phyloP scores from a whole-genome alignment of 768 basidiomycete species.

The Sutorius australiensis region DNA sequence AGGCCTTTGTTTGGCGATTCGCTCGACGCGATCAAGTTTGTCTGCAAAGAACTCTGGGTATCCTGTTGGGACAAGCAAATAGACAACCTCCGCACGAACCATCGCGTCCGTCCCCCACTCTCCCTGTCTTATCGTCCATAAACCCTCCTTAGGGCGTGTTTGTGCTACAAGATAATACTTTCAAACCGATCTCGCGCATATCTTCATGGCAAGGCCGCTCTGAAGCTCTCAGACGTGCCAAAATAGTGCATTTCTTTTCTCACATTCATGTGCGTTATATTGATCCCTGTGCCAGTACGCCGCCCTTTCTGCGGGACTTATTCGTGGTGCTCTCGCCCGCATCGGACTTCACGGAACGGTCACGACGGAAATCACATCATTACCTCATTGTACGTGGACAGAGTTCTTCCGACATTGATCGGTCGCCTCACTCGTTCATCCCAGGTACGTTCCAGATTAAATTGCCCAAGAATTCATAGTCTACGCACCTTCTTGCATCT shows the following conservation, averaged over 20 bases:
- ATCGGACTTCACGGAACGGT: constrained; percentile 77
- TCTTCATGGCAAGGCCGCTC: constrained; percentile 78
- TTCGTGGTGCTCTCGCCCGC: constrained; percentile 76
- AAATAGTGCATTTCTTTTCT: constrained; percentile 48
- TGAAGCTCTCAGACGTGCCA: constrained; percentile 68
- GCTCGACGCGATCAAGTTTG: constrained; percentile 88
- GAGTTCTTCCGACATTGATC: neutral
- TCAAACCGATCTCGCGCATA: constrained; percentile 78
- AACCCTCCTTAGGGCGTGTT: constrained; percentile 70
- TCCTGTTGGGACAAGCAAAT: constrained; percentile 94
- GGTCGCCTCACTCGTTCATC: neutral
- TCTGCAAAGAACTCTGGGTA: constrained; percentile 95
- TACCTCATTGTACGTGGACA: constrained; percentile 76
- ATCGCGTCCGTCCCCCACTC: constrained; percentile 54
- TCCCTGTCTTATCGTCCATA: neutral
- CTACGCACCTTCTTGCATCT: neutral
- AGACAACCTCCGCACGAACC: constrained; percentile 93
- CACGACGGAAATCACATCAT: constrained; percentile 67
- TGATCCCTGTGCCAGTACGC: constrained; percentile 53
- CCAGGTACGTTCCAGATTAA: constrained; percentile 83
- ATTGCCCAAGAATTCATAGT: constrained; percentile 54
- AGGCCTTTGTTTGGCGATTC: constrained; percentile 75
- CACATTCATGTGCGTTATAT: neutral
- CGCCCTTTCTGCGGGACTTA: constrained; percentile 77
- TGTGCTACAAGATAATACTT: constrained; percentile 87